phyloP scores from a whole-genome alignment of 192 early-diverging fungal species.

The Coemansia sp. region DNA sequence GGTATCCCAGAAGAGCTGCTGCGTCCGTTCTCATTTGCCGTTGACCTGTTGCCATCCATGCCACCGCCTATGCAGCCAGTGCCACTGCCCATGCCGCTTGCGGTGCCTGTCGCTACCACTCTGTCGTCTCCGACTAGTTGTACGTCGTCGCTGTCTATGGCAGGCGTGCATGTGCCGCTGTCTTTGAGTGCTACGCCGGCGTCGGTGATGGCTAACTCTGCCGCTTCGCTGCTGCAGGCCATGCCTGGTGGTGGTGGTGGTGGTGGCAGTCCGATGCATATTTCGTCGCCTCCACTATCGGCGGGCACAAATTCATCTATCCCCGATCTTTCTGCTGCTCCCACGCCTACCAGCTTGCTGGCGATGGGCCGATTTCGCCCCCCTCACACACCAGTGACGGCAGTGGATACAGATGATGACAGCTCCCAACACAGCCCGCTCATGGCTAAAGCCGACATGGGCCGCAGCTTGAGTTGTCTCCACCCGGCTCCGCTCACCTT shows the following conservation, averaged over 20 bases:
- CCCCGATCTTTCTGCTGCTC: not conserved
- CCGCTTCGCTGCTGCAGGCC: not conserved
- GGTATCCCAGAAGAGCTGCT: constrained; percentile 29
- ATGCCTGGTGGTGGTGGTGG: not conserved
- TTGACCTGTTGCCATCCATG: not conserved
- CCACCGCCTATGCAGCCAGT: not conserved
- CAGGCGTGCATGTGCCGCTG: not conserved
- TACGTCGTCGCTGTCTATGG: not conserved
- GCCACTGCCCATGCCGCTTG: not conserved
- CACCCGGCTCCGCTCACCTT: not conserved
- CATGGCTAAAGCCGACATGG: not conserved
- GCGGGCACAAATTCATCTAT: constrained; percentile 4
- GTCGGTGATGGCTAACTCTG: not conserved
- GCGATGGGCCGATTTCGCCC: constrained; percentile 4
- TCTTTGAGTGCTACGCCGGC: not conserved
- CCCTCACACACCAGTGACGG: constrained; percentile 7
- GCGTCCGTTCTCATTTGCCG: constrained; percentile 36
- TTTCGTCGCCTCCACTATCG: constrained; percentile 6
- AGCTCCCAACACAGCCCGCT: not conserved
- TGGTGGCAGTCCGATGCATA: not conserved
- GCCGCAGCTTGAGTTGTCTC: not conserved
- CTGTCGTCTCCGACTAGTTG: not conserved
- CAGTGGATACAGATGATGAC: not conserved
- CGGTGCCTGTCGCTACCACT: not conserved
- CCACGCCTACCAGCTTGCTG: not conserved